phyloP scores from a whole-genome alignment of 805 yeast genomes.

The Metschnikowia gruessii region DNA sequence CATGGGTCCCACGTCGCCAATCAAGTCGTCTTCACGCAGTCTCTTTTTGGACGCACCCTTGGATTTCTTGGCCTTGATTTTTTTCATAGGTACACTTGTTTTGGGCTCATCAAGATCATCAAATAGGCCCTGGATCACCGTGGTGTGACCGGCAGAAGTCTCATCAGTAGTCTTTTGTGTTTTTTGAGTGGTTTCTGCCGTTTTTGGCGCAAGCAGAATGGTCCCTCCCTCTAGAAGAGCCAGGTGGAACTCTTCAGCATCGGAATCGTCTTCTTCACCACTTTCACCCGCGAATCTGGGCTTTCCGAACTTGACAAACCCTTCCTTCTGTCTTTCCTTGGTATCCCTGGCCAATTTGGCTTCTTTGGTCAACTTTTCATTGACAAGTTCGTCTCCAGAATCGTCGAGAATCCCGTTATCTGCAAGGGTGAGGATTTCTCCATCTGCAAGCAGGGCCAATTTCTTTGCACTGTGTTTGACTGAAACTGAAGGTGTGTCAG shows the following conservation, averaged over 20 bases:
- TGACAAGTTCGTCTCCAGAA: conserved; percentile 33
- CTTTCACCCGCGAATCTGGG: not conserved
- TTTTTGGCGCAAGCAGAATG: conserved; percentile 4
- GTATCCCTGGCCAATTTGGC: conserved; percentile 30
- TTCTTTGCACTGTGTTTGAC: conserved; percentile 47
- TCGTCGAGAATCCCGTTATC: conserved; percentile 43
- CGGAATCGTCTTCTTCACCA: conserved; percentile 5
- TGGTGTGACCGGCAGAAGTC: not conserved
- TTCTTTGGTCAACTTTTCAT: conserved; percentile 31
- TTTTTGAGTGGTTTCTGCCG: not conserved
- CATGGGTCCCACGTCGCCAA: conserved; percentile 31
- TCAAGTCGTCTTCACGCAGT: conserved; percentile 23
- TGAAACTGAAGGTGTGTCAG: too few species aligned
- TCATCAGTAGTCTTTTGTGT: too few species aligned
- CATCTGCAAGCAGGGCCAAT: conserved; percentile 36
- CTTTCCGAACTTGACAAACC: conserved; percentile 6
- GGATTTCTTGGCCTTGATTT: conserved; percentile 40
- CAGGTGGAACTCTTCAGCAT: conserved; percentile 11
- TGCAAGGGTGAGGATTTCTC: conserved; percentile 55
- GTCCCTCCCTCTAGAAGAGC: conserved; percentile 4
- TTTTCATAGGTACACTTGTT: conserved; percentile 38
- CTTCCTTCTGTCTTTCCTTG: conserved; percentile 24
- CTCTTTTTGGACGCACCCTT: conserved; percentile 11
- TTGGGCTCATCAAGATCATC: conserved; percentile 16
- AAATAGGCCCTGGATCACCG: not conserved